Evolutionary conservation across 768 basidiomycete genomes (phyloP).

Genomic region (Leccinum incarnatum): DNA sequence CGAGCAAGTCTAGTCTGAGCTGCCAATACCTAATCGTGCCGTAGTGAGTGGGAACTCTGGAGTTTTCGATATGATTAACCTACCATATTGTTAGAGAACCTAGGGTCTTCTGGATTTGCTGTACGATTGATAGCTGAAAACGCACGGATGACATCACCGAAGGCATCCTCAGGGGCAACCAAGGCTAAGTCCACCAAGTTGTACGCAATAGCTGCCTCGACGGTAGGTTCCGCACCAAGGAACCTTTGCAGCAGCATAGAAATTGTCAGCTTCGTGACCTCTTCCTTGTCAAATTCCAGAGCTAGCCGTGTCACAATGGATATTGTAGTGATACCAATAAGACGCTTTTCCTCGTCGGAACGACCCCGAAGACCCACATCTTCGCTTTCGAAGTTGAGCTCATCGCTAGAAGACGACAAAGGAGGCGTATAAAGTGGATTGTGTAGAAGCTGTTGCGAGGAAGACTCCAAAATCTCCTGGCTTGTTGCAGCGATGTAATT

Average conservation of each 20-base stretch:
- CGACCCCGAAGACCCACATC: constrained; percentile 64
- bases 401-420: constrained; percentile 38
- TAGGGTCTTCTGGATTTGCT: constrained; percentile 84
- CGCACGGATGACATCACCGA: constrained; percentile 78
- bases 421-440: constrained; percentile 39
- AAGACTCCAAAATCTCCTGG: constrained; percentile 65
- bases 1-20: constrained; percentile 89
- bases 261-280: constrained; percentile 84
- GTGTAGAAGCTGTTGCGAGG: constrained; percentile 42
- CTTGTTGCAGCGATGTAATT: constrained; percentile 87
- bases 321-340: constrained; percentile 88
- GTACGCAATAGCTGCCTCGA: constrained; percentile 89
- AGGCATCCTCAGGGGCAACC: constrained; percentile 69
- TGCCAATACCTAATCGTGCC: constrained; percentile 62
- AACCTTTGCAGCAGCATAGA: constrained; percentile 92
- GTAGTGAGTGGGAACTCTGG: background rate
- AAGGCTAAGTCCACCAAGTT: constrained; percentile 90
- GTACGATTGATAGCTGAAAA: constrained; percentile 85
- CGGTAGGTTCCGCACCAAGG: constrained; percentile 78
- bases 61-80: background rate
- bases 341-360: constrained; percentile 79
- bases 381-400: constrained; percentile 51
- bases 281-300: constrained; percentile 81
- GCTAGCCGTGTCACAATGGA: constrained; percentile 87
- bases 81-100: constrained; percentile 89